phyloP scores from a whole-genome alignment of 768 basidiomycete species.

The Rhodotorula babjevae region DNA sequence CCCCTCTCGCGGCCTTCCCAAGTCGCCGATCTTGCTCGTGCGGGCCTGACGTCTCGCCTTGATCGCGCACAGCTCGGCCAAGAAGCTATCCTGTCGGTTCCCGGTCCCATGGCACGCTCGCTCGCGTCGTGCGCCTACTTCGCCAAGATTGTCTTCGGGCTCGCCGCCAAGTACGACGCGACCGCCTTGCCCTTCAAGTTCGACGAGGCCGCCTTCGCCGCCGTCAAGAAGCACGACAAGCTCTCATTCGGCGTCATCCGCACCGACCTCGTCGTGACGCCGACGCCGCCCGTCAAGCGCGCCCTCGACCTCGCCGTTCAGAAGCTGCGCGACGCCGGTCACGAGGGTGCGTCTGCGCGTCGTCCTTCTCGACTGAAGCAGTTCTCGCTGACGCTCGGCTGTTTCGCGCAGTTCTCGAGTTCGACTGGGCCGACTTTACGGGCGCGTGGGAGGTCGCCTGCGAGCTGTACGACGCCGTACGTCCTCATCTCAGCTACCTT shows the following conservation, averaged over 20 bases:
- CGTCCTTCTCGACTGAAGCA: no score
- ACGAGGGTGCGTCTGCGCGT: constrained; percentile 53
- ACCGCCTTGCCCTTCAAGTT: neutral
- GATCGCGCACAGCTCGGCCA: constrained; percentile 5
- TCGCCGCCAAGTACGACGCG: constrained; percentile 62
- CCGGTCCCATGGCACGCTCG: constrained; percentile 16
- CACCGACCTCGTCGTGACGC: constrained; percentile 57
- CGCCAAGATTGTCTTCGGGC: neutral
- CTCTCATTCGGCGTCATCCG: constrained; percentile 60
- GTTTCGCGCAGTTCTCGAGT: neutral
- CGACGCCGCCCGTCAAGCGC: constrained; percentile 63
- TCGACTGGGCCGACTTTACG: neutral
- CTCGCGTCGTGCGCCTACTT: constrained; percentile 12
- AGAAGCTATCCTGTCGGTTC: neutral
- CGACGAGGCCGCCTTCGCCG: neutral
- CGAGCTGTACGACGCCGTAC: constrained; percentile 60
- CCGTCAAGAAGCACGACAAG: constrained; percentile 44
- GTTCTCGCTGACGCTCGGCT: neutral
- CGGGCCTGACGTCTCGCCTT: neutral
- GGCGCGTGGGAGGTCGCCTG: constrained; percentile 40
- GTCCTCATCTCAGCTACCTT: constrained; percentile 57
- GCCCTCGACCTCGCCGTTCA: constrained; percentile 58
- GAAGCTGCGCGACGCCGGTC: constrained; percentile 59
- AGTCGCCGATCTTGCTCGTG: neutral
- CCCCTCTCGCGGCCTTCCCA: neutral